Base-by-base conservation (phyloP, 768 basidiomycete genomes). In the Suillus paluster region DNA sequence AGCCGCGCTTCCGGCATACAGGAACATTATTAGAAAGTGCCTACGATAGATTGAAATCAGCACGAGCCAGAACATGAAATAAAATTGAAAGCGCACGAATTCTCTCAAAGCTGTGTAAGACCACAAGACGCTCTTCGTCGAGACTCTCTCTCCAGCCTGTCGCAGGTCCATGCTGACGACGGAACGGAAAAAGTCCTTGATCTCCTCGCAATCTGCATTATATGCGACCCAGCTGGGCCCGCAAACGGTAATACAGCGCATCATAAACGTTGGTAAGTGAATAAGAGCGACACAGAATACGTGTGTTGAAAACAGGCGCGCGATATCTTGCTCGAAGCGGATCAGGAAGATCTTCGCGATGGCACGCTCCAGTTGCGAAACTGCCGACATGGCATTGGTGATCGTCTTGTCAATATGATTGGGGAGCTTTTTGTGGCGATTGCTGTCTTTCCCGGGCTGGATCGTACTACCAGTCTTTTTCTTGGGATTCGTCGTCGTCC, bases 121-220 rank as follows among this genome's bases (percentile, higher is more conserved):
- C 90, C 90, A 91, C 59, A 91, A 74, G 21, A 91, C 87, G 67
- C 87, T 89, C 80, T 90, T 91, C 9, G 90, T 91, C 9, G 90
- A 90, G 21, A 91, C 88, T 34, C 90, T 81, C 66, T 91, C 90
- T 19, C 90, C 90, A 0, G 88, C 87, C 72, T 92, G 88, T 33
- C 90, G 82, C 74, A 92, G 81, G 70, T 92, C 90, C 89, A 92
- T 91, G 63, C 82, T 82, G 63, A 92, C 84, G 52, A 82, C 83
- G 1, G 85, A 80, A 19, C 90, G 80, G 73, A 91, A 86, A 71
- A 89, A 90, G 67, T 91, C 89, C 63, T 89, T 91, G 70, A 92
- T 80, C 60, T 88, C 89, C 60, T 91, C 90, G 55, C 74, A 80
- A 62, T 87, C 85, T 9, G 88, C 80, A 63, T 91, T 91, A 68